Base-by-base conservation (phyloP, 208 protist species). In the Leishmania amazonensis region DNA sequence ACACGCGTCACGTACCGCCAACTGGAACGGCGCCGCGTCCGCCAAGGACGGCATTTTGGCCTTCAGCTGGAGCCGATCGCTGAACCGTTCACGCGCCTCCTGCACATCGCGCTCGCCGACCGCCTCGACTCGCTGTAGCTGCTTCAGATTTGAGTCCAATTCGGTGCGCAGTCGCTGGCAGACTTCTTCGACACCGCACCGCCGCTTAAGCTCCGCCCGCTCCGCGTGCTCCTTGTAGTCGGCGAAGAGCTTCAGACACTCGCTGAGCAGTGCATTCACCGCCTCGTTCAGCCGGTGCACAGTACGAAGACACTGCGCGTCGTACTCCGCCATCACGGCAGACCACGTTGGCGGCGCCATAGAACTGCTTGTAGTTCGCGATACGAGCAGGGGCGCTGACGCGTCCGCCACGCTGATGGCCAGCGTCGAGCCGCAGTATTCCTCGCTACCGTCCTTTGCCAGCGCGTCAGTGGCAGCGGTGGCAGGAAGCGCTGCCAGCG, bases 1-100 rank as follows among this genome's bases (percentile, higher is more conserved):
- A 67, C 91, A 94, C 40, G 91, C 87, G 31, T 89, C 79, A 68
- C 88, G 90, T 15, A 91, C 38, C 24, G 87, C 73, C 64, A 94
- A 77, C 68, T 89, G 76, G n/a, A 97, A 83, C 6, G 88, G 80
- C 1, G 71, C 38, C 19, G 85, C 71, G 15, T 83, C 80, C 17
- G 83, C 84, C 21, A 85, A 81, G 35, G 76, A 65, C 2, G 78
- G 75, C 45, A 79, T 68, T 38, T 42, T 54, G 45, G 51, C 19
- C 4, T 35, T 35, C 54, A 74, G 31, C 68, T 70, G 84, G 35
- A 87, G 78, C 21, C 72, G 81, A 64, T 80, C 82, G 21, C 49
- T 11, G 3, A 86, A 51, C 11, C 62, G 15, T 5, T 73, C 60
- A 28, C 87, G 80, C 13, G 79, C 85, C 21, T 74, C 79, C 35